Percentiles rank a stretch among this genome's conserved stretches.
Conservation (phyloP, 2,329 filamentous ascomycete genomes). For the Emmonsia crescens region DNA sequence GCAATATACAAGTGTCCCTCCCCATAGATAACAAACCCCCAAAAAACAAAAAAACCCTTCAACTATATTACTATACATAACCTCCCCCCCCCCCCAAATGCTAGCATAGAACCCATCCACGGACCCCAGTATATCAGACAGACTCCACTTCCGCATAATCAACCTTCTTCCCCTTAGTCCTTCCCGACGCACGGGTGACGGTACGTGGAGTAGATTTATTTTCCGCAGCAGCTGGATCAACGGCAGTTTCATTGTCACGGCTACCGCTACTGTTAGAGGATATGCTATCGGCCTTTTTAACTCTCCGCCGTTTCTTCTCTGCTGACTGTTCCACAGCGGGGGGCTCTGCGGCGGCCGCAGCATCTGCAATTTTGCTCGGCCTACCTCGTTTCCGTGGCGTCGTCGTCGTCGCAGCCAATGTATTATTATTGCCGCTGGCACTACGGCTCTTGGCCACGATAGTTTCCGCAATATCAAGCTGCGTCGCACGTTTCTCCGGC, state of each 20-base stretch:
- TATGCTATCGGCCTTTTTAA: neutral
- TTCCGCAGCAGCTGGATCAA: neutral
- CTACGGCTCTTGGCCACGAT: neutral
- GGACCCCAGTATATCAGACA: neutral
- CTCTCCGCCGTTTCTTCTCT: neutral
- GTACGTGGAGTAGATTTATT: neutral
- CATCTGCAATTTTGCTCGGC: neutral
- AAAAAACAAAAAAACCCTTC: neutral
- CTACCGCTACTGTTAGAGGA: neutral
- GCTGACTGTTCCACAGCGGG: neutral
- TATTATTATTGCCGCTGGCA: neutral
- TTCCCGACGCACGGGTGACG: neutral
- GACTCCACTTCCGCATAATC: conserved; percentile 3
- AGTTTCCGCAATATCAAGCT: conserved; percentile 8
- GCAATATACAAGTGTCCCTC: too few species aligned
- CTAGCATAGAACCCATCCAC: neutral
- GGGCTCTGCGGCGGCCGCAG: neutral
- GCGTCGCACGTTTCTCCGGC: conserved; percentile 51
- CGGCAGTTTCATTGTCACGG: neutral
- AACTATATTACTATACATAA: neutral
- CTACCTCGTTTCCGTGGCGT: neutral
- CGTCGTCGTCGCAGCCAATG: neutral
- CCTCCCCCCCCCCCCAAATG: neutral
- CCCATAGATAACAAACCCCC: neutral
- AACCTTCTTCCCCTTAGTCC: conserved; percentile 3